These are phyloP conservation scores for Micromonas commoda DNA, from an alignment of 139 green algal genomes.

Conservation along the genomic window DNA sequence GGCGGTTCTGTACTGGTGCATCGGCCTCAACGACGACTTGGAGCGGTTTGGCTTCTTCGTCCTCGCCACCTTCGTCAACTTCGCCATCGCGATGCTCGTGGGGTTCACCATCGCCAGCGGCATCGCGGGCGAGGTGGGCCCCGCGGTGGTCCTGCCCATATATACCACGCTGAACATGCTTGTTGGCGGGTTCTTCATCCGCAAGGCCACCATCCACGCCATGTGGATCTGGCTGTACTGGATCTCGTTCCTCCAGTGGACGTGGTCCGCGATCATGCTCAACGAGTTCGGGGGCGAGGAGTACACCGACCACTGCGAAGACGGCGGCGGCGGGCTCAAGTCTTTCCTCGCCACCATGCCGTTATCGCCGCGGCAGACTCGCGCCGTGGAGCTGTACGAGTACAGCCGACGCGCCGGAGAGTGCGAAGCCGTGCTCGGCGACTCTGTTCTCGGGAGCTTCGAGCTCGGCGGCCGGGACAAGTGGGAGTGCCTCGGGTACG, in stretches of 20 bases:
- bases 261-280: constrained; percentile 21
- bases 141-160: constrained; percentile 1
- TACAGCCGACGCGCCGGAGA: not conserved
- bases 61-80: constrained; percentile 18
- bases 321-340: not conserved
- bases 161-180: constrained; percentile 28
- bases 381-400: not conserved
- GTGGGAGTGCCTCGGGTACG: not conserved
- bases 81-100: constrained; percentile 8
- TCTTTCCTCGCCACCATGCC: not conserved
- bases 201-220: constrained; percentile 16
- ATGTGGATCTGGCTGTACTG: constrained; percentile 27
- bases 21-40: not conserved
- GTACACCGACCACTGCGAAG: constrained; percentile 8
- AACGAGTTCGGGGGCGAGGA: constrained; percentile 7
- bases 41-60: constrained; percentile 20
- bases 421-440: constrained; percentile 7
- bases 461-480: not conserved
- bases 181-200: constrained; percentile 22
- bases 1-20: not conserved
- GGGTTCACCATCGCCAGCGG: not conserved
- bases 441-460: not conserved
- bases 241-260: constrained; percentile 26
- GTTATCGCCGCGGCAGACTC: not conserved
- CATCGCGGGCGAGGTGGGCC: constrained; percentile 10